These are phyloP conservation scores for Lactarius akahatsu DNA, from an alignment of 768 basidiomycete genomes.

Conservation along the genomic window DNA sequence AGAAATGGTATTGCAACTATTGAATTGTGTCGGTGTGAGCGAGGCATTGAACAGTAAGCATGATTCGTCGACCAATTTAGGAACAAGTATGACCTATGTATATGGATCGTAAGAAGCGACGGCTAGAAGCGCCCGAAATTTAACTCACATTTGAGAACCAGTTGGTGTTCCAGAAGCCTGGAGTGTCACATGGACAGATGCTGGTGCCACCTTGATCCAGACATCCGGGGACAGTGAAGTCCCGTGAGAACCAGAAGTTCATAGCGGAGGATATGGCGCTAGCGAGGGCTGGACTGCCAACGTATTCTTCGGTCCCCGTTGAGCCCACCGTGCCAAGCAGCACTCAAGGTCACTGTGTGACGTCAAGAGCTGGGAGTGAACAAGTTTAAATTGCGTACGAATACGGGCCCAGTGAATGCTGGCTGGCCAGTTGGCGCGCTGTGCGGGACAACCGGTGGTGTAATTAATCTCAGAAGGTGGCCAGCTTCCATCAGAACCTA, in stretches of 20 bases:
- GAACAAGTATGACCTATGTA: conserved; percentile 27
- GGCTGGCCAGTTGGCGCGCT: conserved; percentile 41
- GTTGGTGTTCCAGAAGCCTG: conserved; percentile 31
- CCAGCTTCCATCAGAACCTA: conserved; percentile 30
- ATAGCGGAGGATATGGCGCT: conserved; percentile 30
- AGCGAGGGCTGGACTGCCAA: conserved; percentile 24
- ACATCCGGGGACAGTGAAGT: conserved; percentile 34
- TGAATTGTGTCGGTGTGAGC: conserved; percentile 17
- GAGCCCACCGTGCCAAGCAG: conserved; percentile 32
- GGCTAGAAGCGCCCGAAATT: not conserved
- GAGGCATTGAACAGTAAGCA: conserved; percentile 28
- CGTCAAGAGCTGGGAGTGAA: not conserved
- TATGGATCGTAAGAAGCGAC: not conserved
- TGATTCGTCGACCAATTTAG: conserved; percentile 23
- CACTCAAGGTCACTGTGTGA: conserved; percentile 29
- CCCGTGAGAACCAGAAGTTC: conserved; percentile 36
- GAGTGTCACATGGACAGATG: conserved; percentile 35
- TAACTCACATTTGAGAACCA: conserved; percentile 29
- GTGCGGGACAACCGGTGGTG: conserved; percentile 36
- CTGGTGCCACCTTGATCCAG: conserved; percentile 32
- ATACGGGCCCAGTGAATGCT: conserved; percentile 34
- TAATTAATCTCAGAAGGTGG: conserved; percentile 35
- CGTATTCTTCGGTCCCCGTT: conserved; percentile 21
- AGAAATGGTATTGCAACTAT: conserved; percentile 23
- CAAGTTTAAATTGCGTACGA: conserved; percentile 22